phyloP scores from a whole-genome alignment of 2,329 filamentous ascomycete species.

The Verticillium nubilum region DNA sequence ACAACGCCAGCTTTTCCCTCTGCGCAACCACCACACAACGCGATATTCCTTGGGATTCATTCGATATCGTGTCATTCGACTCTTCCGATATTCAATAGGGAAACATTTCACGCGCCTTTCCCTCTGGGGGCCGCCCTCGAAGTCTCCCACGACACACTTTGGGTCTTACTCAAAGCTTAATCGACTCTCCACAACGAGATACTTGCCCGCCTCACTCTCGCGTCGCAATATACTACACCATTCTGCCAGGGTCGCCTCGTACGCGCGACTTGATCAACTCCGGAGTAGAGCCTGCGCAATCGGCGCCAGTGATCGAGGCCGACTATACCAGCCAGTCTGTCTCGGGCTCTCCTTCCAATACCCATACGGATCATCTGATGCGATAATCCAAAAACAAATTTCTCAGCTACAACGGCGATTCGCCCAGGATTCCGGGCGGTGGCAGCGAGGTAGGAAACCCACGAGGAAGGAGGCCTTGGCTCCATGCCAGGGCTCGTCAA shows the following conservation, averaged over 20 bases:
- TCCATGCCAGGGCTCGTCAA: slow-evolving; percentile 48
- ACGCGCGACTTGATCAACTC: background rate
- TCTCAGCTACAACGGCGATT: background rate
- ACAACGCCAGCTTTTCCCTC: background rate
- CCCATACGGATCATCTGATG: background rate
- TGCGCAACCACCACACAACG: background rate
- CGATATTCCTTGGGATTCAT: background rate
- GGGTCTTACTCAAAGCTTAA: background rate
- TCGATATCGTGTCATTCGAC: background rate
- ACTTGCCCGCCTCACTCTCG: background rate
- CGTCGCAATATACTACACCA: background rate
- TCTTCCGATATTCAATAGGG: background rate
- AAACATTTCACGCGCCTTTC: background rate
- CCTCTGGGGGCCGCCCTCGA: background rate
- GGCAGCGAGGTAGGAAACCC: slow-evolving; percentile 10
- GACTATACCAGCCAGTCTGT: slow-evolving; percentile 1
- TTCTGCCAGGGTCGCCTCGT: background rate
- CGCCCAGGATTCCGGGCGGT: slow-evolving; percentile 4
- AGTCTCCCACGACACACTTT: background rate
- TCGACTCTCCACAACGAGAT: background rate
- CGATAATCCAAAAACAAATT: background rate
- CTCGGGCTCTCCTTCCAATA: background rate
- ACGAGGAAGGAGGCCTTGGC: slow-evolving; percentile 9
- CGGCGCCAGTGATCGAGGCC: slow-evolving; percentile 11
- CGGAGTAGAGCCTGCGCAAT: slow-evolving; percentile 7